phyloP scores from a whole-genome alignment of 179 eudicot species.

The Beta macrorhiza region DNA sequence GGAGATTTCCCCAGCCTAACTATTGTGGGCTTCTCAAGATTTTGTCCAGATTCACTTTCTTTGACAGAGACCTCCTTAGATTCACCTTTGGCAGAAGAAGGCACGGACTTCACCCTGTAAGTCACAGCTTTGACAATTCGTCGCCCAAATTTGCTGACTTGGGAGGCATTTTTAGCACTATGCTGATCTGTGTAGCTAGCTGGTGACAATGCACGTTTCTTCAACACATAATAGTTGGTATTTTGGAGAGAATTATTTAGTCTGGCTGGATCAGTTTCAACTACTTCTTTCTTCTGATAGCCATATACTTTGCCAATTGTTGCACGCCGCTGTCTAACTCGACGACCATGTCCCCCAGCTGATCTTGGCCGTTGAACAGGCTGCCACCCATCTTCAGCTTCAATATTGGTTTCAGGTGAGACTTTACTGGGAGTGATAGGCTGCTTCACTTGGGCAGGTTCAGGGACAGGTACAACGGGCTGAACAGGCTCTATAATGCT shows the following conservation, averaged over 20 bases:
- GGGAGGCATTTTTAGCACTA: slow-evolving; percentile 45
- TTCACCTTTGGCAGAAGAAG: slow-evolving; percentile 50
- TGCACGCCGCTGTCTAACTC: slow-evolving; percentile 63
- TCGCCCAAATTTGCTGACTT: slow-evolving; percentile 67
- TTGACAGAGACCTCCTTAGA: slow-evolving; percentile 35
- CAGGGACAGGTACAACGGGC: slow-evolving; percentile 34
- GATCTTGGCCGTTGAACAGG: slow-evolving; percentile 93
- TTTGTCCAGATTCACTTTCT: slow-evolving; percentile 48
- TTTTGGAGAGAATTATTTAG: slow-evolving; percentile 53
- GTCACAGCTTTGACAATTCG: slow-evolving; percentile 68
- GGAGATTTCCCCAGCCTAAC: slow-evolving; percentile 91
- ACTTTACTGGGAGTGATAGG: slow-evolving; percentile 34
- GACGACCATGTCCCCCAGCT: slow-evolving; percentile 67
- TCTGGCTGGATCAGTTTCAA: slow-evolving; percentile 56
- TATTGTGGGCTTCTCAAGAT: slow-evolving; percentile 63
- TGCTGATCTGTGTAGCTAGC: slow-evolving; percentile 60
- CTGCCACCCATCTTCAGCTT: slow-evolving; percentile 95
- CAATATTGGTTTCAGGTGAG: slow-evolving; percentile 51
- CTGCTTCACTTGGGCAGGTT: slow-evolving; percentile 36
- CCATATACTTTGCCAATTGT: slow-evolving; percentile 55
- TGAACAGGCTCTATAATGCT: slow-evolving; percentile 28
- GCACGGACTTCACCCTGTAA: slow-evolving; percentile 83
- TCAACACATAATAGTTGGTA: slow-evolving; percentile 63
- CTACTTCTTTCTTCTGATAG: slow-evolving; percentile 71
- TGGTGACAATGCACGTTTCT: slow-evolving; percentile 60